Evolutionary conservation across 1,284 basidiomycete species (phyloP).

Genomic region (Leccinum glutinopallens): DNA sequence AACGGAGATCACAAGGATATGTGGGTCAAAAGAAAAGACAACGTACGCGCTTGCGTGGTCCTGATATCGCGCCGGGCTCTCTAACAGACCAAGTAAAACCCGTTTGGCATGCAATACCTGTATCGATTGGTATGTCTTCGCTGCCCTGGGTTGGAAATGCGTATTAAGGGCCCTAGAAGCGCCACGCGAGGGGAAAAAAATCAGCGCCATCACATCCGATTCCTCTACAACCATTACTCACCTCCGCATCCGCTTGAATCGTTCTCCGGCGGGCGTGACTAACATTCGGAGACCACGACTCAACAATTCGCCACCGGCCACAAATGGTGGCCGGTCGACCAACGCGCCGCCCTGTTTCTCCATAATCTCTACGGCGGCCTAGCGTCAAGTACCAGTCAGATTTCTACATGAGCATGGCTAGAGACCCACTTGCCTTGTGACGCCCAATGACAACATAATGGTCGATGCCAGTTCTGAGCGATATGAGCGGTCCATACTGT

Average conservation of each 20-base stretch:
- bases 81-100: conserved; percentile 8
- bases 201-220: background rate
- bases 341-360: conserved; percentile 14
- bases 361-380: conserved; percentile 23
- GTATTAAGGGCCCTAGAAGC: conserved; percentile 16
- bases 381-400: background rate
- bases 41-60: conserved; percentile 10
- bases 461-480: conserved; percentile 11
- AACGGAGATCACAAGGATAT: background rate
- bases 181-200: background rate
- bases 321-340: conserved; percentile 9
- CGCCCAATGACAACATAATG: conserved; percentile 22
- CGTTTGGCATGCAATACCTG: conserved; percentile 8
- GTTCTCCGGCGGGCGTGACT: conserved; percentile 7
- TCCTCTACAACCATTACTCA: background rate
- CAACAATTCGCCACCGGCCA: conserved; percentile 14
- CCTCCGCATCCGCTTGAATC: conserved; percentile 13
- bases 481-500: conserved; percentile 18
- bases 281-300: conserved; percentile 14
- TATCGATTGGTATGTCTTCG: conserved; percentile 10
- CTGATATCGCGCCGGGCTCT: conserved; percentile 8
- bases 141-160: conserved; percentile 12
- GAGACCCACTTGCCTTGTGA: conserved; percentile 11
- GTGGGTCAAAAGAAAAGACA: background rate
- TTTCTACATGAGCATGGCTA: background rate